Percentiles rank a stretch among this genome's conserved stretches.
These are phyloP conservation scores for Hypoxylon lenormandii DNA, from an alignment of 495 filamentous ascomycete species.

Conservation along the genomic window DNA sequence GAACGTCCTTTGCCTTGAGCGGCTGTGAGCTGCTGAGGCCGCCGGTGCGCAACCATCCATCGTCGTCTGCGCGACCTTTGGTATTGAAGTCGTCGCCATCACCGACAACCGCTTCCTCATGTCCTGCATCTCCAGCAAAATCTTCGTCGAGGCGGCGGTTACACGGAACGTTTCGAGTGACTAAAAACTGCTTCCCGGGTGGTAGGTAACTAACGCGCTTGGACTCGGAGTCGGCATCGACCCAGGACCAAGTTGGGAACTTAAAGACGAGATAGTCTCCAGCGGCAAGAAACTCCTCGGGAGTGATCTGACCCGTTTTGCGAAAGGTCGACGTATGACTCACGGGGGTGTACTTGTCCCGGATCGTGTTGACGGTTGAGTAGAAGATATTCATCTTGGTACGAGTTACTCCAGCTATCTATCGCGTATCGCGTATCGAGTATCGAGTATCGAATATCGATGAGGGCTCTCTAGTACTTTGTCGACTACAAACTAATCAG, in stretches of 20 bases:
- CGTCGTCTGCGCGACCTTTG: slow-evolving; percentile 69
- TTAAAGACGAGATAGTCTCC: slow-evolving; percentile 99
- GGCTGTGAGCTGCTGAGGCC: slow-evolving; percentile 77
- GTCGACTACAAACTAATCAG: background rate
- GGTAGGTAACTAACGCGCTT: slow-evolving; percentile 87
- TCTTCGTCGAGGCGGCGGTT: slow-evolving; percentile 90
- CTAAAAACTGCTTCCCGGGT: slow-evolving; percentile 90
- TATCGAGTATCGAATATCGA: background rate
- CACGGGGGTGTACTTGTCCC: slow-evolving; percentile 88
- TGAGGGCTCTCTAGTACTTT: background rate
- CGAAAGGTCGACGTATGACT: slow-evolving; percentile 93
- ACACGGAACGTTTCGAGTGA: slow-evolving; percentile 93
- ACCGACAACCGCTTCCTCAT: slow-evolving; percentile 83
- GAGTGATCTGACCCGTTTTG: slow-evolving; percentile 91
- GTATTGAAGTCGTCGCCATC: slow-evolving; percentile 75
- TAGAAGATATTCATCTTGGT: slow-evolving; percentile 71
- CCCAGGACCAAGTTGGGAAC: slow-evolving; percentile 99
- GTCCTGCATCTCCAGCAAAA: slow-evolving; percentile 86
- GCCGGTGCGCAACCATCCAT: slow-evolving; percentile 92
- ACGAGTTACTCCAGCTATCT: background rate
- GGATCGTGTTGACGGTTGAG: slow-evolving; percentile 83
- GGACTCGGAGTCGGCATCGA: slow-evolving; percentile 79
- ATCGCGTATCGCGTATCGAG: background rate
- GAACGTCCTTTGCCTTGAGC: slow-evolving; percentile 79
- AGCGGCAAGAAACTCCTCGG: slow-evolving; percentile 94